Base-by-base conservation (phyloP, 179 eudicot genomes). In the Beta corolliflora region DNA sequence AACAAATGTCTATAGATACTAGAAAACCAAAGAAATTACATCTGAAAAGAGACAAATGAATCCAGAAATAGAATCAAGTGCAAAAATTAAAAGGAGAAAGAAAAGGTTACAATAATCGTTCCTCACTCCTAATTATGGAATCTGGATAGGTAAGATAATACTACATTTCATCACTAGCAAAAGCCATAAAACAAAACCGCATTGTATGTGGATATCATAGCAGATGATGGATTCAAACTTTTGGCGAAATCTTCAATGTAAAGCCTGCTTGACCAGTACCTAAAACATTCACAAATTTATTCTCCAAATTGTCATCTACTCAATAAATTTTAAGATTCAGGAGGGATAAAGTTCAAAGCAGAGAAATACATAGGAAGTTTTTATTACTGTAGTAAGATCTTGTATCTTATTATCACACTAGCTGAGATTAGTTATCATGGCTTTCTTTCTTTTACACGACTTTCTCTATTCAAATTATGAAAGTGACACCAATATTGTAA, bases 241-340 rank as follows among this genome's bases (percentile, higher is more conserved):
- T 64, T 44, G 19, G 67, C n/a, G 21, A 79, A 48, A 29, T 55
- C 76, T 44, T 56, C 67, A 41, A 10, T 23, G 19, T 41, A 12
- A 69, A 50, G 67, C 81, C 10, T 77, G 55, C 58, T 79, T 70
- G 56, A 58, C 65, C 44, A 5, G 81, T 16, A 58, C 52, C 75
- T 56, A 56, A 79, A 56, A 56, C 64, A 69, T 55, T 25, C 31
- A 55, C 66, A 77, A 15, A 66, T 13, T 1, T 53, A 65, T 15
- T 11, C 29, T 52, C 44, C 66, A 68, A 48, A 44, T 19, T 25
- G 68, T 36, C 64, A 64, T 14, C 68, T 46, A 12, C 58, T 7
- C n/a, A 23, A 69, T 14, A 77, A 7, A n/a, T 23, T 46, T 44
- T 45, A 0, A 14, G 7, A 56, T 52, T 44, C 45, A 78, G 13